phyloP scores from a whole-genome alignment of 352 stramenopile species.

The Phytophthora sp. region DNA sequence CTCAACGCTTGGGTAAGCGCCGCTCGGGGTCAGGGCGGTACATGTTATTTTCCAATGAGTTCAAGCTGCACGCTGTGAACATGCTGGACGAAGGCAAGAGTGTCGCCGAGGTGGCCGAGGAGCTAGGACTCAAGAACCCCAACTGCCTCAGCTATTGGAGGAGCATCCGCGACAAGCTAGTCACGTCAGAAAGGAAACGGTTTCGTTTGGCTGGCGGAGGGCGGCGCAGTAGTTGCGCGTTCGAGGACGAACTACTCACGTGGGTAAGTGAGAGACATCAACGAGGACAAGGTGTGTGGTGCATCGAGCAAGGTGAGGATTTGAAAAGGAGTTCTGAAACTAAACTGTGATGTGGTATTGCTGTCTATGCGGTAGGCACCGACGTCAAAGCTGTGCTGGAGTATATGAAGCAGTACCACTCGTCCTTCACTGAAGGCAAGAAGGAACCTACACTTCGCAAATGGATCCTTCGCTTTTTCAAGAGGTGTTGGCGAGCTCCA shows the following conservation, averaged over 20 bases:
- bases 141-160: conserved; percentile 80
- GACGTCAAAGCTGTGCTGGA: conserved; percentile 73
- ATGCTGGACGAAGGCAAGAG: conserved; percentile 75
- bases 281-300: conserved; percentile 47
- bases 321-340: not conserved
- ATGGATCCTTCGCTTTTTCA: conserved; percentile 86
- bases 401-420: conserved; percentile 69
- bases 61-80: conserved; percentile 77
- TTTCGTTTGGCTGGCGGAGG: conserved; percentile 73
- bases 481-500: conserved; percentile 65
- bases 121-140: conserved; percentile 72
- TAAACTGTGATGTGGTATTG: conserved; percentile 3
- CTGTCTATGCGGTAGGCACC: too few relatives aligned
- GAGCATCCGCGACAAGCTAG: conserved; percentile 79
- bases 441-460: conserved; percentile 82
- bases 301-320: not conserved
- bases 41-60: conserved; percentile 79
- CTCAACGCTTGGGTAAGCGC: conserved; percentile 48
- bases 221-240: conserved; percentile 68
- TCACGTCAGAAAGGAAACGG: conserved; percentile 72
- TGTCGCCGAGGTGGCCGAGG: conserved; percentile 58
- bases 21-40: conserved; percentile 57
- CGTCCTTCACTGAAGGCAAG: conserved; percentile 78
- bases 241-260: conserved; percentile 75
- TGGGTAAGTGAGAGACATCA: conserved; percentile 78